Evolutionary conservation across 208 protist genomes (phyloP), one percentile per base, ranked within the genome.

Genomic region (Leishmania arabica): DNA sequence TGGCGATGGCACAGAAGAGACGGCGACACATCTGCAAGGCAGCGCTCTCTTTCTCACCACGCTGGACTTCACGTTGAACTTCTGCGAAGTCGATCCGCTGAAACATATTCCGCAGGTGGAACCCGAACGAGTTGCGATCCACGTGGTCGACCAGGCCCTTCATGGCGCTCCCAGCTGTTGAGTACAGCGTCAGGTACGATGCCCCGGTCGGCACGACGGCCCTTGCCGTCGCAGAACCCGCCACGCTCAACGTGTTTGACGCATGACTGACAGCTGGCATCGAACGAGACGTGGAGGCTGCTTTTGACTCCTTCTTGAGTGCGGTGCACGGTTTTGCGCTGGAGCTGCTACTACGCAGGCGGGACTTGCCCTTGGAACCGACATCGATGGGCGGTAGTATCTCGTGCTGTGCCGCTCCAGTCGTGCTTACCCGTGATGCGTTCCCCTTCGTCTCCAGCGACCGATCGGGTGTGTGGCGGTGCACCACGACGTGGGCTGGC

Each of bases 1-100:
- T 87, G 42, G 93, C 66, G 37, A 94, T 51, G 11, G 84, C 31
- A 34, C 80, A 76, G 66, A 97, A 94, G n/a, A 95, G 72, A 47
- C 65, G 72, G 2, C 80, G 77, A 72, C 77, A 88, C 37, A 80
- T 64, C 49, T 81, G 71, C 77, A 84, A 58, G 64, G 21, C 47
- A 4, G 69, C 11, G 34, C 54, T 80, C 24, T 86, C 79, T 6
- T 56, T 37, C 27, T 21, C 56, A 17, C 53, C 56, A 76, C 71
- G 54, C 6, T 74, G 79, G 6, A 51, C 69, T 58, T 86, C 83
- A 9, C 56, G n/a, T 1, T 74, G 62, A 51, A 80, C 75, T 1
- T 58, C 51, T 19, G 75, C n/a, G 34, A 86, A 86, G 68, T 86
- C 70, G 31, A 68, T 70, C 5, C 60, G 27, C 60, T 83, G 60